Evolutionary conservation across 116 monocot genomes (phyloP).

Genomic region (Zostera marina): DNA sequence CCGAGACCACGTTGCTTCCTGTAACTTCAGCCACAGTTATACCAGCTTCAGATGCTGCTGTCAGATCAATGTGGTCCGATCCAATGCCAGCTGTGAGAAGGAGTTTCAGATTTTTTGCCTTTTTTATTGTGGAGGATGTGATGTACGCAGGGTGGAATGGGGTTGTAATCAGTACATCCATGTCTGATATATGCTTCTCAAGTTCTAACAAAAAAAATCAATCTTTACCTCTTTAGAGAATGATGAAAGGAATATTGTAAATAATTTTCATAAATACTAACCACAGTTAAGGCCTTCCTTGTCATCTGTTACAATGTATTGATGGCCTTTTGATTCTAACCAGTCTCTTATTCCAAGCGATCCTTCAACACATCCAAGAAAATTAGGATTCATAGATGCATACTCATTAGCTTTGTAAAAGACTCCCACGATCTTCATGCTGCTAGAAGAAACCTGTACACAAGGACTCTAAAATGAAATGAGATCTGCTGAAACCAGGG

Average conservation of each 20-base stretch:
- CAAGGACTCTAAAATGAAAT: not conserved
- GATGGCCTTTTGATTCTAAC: slow-evolving; percentile 84
- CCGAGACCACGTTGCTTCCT: slow-evolving; percentile 90
- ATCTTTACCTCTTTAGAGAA: not conserved
- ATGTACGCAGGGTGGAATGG: slow-evolving; percentile 98
- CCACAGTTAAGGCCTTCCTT: slow-evolving; percentile 86
- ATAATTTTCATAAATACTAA: slow-evolving; percentile 11
- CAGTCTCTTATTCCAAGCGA: slow-evolving; percentile 72
- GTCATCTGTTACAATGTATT: slow-evolving; percentile 92
- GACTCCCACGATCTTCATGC: slow-evolving; percentile 96
- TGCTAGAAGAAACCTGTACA: slow-evolving; percentile 47
- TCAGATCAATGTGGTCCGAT: slow-evolving; percentile 86
- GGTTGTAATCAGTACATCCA: slow-evolving; percentile 90
- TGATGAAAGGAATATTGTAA: not conserved
- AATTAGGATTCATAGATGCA: slow-evolving; percentile 72
- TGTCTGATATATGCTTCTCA: slow-evolving; percentile 76
- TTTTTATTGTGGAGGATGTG: slow-evolving; percentile 72
- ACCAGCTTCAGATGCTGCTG: slow-evolving; percentile 71
- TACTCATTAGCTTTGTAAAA: slow-evolving; percentile 92
- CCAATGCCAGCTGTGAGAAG: slow-evolving; percentile 94
- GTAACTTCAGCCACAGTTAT: slow-evolving; percentile 94
- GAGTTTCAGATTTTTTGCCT: slow-evolving; percentile 74
- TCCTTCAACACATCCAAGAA: slow-evolving; percentile 66
- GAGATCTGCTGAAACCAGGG: too few species aligned
- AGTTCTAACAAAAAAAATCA: slow-evolving; percentile 36